Conservation (phyloP, 2,329 filamentous ascomycete genomes). For the Monilinia aucupariae region DNA sequence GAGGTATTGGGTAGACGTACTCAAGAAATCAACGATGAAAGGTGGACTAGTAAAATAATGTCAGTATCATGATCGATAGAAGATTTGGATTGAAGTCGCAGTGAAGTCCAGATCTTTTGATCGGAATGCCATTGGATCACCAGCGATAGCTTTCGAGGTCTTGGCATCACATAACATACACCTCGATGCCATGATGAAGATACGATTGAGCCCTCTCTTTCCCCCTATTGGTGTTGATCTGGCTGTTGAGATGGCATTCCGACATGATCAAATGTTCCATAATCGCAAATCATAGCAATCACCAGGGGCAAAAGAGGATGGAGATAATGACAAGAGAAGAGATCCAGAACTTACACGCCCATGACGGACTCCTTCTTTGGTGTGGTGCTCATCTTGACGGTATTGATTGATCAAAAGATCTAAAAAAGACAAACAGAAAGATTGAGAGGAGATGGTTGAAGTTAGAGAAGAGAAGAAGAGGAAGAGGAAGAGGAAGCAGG, state of each 20-base stretch:
- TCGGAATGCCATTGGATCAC: slow-evolving; percentile 24
- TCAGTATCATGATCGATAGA: slow-evolving; percentile 26
- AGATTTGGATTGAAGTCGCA: slow-evolving; percentile 17
- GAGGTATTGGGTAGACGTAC: slow-evolving; percentile 56
- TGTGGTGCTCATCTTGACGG: slow-evolving; percentile 42
- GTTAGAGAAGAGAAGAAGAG: slow-evolving; percentile 23
- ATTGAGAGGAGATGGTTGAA: slow-evolving; percentile 55
- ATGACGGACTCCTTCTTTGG: slow-evolving; percentile 53
- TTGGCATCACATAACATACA: slow-evolving; percentile 5
- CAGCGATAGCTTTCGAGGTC: slow-evolving; percentile 21
- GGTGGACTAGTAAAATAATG: slow-evolving; percentile 49
- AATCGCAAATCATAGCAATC: slow-evolving; percentile 14
- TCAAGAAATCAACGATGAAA: slow-evolving; percentile 98
- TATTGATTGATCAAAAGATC: slow-evolving; percentile 38
- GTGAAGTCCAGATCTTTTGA: slow-evolving; percentile 19
- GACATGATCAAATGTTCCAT: slow-evolving; percentile 20
- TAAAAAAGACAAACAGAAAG: slow-evolving; percentile 38
- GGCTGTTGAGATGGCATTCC: neutral
- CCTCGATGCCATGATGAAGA: neutral
- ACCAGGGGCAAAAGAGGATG: neutral
- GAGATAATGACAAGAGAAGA: neutral
- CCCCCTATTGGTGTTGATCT: neutral
- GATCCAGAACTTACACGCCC: slow-evolving; percentile 56
- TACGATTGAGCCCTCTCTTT: neutral
- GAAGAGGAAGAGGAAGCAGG: slow-evolving; percentile 24